These are phyloP conservation scores for Rhinocladiella similis DNA, from an alignment of 2,329 filamentous ascomycete genomes.

Conservation along the genomic window DNA sequence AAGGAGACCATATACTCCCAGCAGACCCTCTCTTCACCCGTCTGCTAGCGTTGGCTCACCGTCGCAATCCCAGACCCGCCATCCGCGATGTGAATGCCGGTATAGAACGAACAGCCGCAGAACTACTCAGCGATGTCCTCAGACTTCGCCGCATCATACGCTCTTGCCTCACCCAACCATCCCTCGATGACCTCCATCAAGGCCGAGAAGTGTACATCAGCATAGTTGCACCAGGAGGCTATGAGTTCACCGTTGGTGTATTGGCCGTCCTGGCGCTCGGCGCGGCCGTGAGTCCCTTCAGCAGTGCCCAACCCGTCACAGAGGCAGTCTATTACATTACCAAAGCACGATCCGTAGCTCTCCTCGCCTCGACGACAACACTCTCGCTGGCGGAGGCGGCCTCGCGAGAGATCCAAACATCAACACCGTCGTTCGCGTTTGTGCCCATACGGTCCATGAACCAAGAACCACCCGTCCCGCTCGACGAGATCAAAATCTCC, in stretches of 20 bases:
- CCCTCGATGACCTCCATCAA: conserved; percentile 26
- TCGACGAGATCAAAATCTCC: conserved; percentile 31
- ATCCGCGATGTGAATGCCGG: conserved; percentile 36
- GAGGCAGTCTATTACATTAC: conserved; percentile 37
- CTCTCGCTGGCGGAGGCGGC: conserved; percentile 23
- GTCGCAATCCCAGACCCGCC: conserved; percentile 29
- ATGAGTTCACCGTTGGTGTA: conserved; percentile 40
- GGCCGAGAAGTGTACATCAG: conserved; percentile 38
- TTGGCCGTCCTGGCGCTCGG: conserved; percentile 37
- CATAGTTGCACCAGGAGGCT: conserved; percentile 37
- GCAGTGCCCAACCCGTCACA: conserved; percentile 32
- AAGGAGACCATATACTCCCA: conserved; percentile 34
- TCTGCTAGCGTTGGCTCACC: conserved; percentile 35
- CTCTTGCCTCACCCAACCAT: conserved; percentile 19
- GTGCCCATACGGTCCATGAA: conserved; percentile 32
- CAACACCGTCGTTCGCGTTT: conserved; percentile 26
- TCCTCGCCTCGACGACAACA: conserved; percentile 25
- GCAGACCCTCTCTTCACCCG: conserved; percentile 37
- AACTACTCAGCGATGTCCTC: conserved; percentile 36
- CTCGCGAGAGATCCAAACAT: conserved; percentile 22
- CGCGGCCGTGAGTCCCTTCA: conserved; percentile 38
- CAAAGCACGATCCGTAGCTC: conserved; percentile 27
- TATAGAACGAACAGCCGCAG: conserved; percentile 35
- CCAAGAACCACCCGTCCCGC: conserved; percentile 12
- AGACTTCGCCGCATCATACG: conserved; percentile 32